A percentile compares a stretch with the other conserved stretches of the same genome.
Evolutionary conservation across 257 asterid genomes (phyloP).

Genomic region (Solanum sitiens): DNA sequence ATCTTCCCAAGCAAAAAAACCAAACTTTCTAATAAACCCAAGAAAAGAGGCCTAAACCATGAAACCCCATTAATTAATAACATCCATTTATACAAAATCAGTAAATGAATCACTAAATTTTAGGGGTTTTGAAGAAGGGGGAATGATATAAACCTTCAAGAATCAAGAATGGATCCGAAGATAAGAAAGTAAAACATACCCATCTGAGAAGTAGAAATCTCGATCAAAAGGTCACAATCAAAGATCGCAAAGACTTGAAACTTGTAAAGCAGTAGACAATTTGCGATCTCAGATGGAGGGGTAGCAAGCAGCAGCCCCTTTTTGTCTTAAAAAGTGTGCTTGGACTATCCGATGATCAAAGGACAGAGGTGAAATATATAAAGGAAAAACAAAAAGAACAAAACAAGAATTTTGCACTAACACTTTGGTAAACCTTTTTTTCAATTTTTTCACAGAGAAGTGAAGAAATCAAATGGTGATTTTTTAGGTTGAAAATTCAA

Average conservation of each 20-base stretch:
- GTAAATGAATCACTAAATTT: not conserved
- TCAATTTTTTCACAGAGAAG: not conserved
- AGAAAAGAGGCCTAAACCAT: not conserved
- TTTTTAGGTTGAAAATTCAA: not conserved
- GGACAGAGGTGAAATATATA: not conserved
- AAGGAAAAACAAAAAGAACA: not conserved
- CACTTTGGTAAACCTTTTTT: not conserved
- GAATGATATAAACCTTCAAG: not conserved
- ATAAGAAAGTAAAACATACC: not conserved
- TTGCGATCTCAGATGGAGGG: not conserved
- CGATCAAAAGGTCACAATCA: not conserved
- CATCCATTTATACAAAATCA: not conserved
- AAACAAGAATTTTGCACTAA: not conserved
- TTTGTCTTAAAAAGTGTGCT: constrained; percentile 1
- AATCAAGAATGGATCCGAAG: not conserved
- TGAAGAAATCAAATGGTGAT: not conserved
- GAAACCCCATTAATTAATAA: not conserved
- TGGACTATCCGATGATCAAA: not conserved
- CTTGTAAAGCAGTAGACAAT: not conserved
- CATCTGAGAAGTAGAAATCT: not conserved
- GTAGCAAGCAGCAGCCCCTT: not conserved
- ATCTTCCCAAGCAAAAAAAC: not conserved
- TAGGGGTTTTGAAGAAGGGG: not conserved
- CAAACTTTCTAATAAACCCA: not conserved
- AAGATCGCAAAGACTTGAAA: not conserved